Evolutionary conservation across 78 protist species (phyloP).

Genomic region (Cavenderia fasciculata): DNA sequence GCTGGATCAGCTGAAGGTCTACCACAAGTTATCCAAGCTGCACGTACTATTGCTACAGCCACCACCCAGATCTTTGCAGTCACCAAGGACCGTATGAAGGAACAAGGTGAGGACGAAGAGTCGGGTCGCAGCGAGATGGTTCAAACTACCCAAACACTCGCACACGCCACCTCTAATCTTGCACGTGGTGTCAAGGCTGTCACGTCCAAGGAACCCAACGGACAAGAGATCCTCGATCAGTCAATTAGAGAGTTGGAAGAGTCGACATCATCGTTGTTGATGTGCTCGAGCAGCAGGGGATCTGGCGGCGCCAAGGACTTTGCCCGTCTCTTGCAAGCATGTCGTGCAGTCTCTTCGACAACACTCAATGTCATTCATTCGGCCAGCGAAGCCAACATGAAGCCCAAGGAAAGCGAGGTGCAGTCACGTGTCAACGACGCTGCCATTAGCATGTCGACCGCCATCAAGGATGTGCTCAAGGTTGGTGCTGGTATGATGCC

Average conservation of each 20-base stretch:
- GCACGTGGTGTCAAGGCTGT: constrained; percentile 79
- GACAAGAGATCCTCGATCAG: not conserved
- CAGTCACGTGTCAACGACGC: constrained; percentile 29
- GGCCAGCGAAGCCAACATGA: constrained; percentile 10
- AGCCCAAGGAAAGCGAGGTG: constrained; percentile 62
- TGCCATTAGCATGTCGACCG: constrained; percentile 38
- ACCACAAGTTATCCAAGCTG: constrained; percentile 8
- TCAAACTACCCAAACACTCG: constrained; percentile 67
- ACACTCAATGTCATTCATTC: constrained; percentile 40
- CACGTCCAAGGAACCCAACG: constrained; percentile 41
- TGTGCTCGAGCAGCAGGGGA: constrained; percentile 14
- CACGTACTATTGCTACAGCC: constrained; percentile 63
- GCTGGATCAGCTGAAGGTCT: constrained; percentile 3
- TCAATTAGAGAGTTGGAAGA: constrained; percentile 45
- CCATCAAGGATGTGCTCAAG: constrained; percentile 61
- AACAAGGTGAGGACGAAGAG: constrained; percentile 36
- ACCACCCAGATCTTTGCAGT: constrained; percentile 38
- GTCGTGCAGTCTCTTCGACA: constrained; percentile 42
- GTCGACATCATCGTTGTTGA: not conserved
- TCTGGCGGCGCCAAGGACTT: constrained; percentile 34
- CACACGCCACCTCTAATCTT: constrained; percentile 42
- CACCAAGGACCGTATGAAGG: constrained; percentile 18
- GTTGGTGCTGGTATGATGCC: constrained; percentile 73
- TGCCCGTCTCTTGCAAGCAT: constrained; percentile 12
- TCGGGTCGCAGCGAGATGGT: constrained; percentile 16